Evolutionary conservation across 2,329 filamentous ascomycete genomes (phyloP), one percentile per base, ranked within the genome.

Genomic region (Colletotrichum incanum): DNA sequence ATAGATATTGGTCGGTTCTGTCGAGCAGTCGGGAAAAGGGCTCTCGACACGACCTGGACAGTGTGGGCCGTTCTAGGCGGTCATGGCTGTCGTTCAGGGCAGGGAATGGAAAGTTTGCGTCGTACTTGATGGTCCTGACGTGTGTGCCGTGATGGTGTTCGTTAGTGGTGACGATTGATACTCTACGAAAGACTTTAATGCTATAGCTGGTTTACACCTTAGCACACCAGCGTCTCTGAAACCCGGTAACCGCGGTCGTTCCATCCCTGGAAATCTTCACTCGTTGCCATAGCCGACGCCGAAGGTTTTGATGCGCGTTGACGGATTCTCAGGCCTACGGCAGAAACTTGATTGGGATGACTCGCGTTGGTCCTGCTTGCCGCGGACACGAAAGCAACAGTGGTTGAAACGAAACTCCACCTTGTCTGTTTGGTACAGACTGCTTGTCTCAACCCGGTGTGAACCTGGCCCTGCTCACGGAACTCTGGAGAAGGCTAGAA

Each of bases 91-190:
- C 60, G 54, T 43, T 66, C 62, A 72, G 63, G 68, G 68, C 72
- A 74, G 72, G 61, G 65, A 74, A 74, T 74, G 68, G 65, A 74
- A 73, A 72, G 65, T 74, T 72, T 74, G 67, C 68, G 73, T 70
- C 59, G 65, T 65, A 74, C 54, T 34, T 41, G n/a, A 26, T 41
- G 6, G n/a, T 39, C 37, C 3, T 7, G 16, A 58, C 14, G 12
- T 58, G 34, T 23, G n/a, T 41, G 54, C 6, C 18, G 28, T 20
- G 34, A 56, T 26, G 26, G 26, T n/a, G 16, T 58, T 37, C 18
- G 37, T 16, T 2, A 18, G 34, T 28, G 20, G 23, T 4, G 5
- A 37, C 31, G 5, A 20, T 26, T 34, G 18, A n/a, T n/a, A 12
- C 12, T 39, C 31, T 11, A 39, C 6, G 34, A 41, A 9, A 58